Evolutionary conservation across 257 asterid species (phyloP), one percentile per base, ranked within the genome.

Genomic region (Thymus quinquecostatus): DNA sequence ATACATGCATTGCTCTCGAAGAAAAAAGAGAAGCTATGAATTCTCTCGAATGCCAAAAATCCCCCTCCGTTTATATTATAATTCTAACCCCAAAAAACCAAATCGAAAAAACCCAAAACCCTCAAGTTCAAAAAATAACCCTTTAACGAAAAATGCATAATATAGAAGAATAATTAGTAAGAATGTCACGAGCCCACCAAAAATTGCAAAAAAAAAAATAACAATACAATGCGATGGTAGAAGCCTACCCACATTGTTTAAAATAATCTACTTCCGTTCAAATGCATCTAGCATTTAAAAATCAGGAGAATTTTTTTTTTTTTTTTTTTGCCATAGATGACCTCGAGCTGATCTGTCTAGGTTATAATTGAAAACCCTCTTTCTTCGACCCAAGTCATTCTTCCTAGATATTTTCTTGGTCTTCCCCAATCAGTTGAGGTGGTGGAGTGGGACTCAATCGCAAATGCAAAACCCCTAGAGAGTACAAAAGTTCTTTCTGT

Each of bases 161-260:
- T 33, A 30, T 60, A 70, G 13, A 71, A 75, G 73, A 21, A 33
- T 56, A 77, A 68, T 67, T 81, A 58, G 59, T 68, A 66, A 62
- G 70, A 73, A 63, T 70, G 40, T 74, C 70, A 75, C 60, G 55
- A 49, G 49, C 53, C 43, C 57, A 48, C n/a, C 13, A 44, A 12
- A 54, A 77, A 73, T 44, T 38, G 70, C 66, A 74, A 2, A 32
- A 36, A 6, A 43, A 34, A 14, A 68, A 78, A 6, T 41, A 50
- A 29, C 33, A 53, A 48, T 14, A 60, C 53, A 79, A 58, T 54
- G 76, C 72, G 93, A 87, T 86, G 82, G 83, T 34, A 70, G 10
- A 79, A 71, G 72, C 78, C 21, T 41, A 90, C 91, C 96, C 81
- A 85, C 79, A 78, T 44, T 60, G 55, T 75, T 73, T 75, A 83